Conservation (phyloP, 2,329 filamentous ascomycete species). For the Colletotrichum agaves region DNA sequence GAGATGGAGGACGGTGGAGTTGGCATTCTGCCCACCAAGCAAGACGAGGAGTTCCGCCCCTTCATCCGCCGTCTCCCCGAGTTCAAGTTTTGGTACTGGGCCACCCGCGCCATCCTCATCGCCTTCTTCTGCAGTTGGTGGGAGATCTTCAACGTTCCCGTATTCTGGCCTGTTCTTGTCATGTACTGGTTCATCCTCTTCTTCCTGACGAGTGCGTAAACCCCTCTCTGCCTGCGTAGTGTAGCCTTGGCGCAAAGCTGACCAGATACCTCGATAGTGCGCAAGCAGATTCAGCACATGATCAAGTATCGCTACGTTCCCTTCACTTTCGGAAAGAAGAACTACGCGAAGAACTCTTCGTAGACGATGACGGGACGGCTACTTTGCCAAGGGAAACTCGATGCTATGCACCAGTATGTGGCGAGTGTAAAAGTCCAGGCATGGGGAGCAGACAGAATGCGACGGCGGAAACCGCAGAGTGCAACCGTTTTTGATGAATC, state of each 20-base stretch:
- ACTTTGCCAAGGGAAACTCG: not conserved
- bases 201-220: constrained; percentile 85
- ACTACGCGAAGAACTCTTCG: constrained; percentile 74
- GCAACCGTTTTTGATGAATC: constrained; percentile 11
- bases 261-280: constrained; percentile 69
- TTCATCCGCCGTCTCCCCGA: constrained; percentile 96
- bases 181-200: constrained; percentile 99
- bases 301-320: constrained; percentile 99
- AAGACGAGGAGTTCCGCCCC: constrained; percentile 96
- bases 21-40: constrained; percentile 87
- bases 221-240: not conserved
- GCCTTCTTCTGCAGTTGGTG: constrained; percentile 93
- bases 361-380: constrained; percentile 37
- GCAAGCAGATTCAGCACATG: constrained; percentile 99
- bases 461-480: not conserved
- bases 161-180: constrained; percentile 98
- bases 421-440: constrained; percentile 25
- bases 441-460: constrained; percentile 27
- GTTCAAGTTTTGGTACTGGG: constrained; percentile 99
- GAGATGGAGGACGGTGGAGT: constrained; percentile 94
- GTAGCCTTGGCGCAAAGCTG: constrained; percentile 3
- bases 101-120: constrained; percentile 86
- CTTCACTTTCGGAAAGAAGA: constrained; percentile 90
- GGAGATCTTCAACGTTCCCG: constrained; percentile 92
- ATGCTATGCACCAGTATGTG: not conserved